Evolutionary conservation across 129 eudicot species (phyloP), one percentile per base, ranked within the genome.

Genomic region (Gnaphalium uliginosum): DNA sequence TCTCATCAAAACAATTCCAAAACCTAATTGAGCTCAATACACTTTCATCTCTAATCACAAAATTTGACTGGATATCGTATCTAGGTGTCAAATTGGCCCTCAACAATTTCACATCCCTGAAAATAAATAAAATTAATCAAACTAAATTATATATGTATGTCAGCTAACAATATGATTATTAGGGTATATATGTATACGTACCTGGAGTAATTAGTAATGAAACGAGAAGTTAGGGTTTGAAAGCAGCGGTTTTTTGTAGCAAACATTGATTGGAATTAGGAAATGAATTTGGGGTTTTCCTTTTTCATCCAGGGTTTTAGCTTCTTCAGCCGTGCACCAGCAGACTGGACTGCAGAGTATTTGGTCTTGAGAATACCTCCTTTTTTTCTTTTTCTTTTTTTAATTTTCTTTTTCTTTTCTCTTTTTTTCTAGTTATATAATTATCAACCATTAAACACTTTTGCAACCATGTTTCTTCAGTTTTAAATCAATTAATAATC

Each of bases 101-200:
- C 58, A 61, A 70, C 74, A 66, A 25, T 70, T 76, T 71, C 78
- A 56, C 83, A 82, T 85, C 81, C 84, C 96, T 87, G 78, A 41
- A 77, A 72, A 19, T 19, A 18, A 62, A 25, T 17, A 15, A 53
- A 57, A 23, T 77, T 30, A n/a, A 72, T 71, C 22, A 35, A 68
- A 17, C 76, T 32, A 51, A 66, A 8, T 57, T 46, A 46, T 14
- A 46, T 4, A 46, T 14, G 1, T 6, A 29, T 30, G 19, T 39
- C 4, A 25, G 68, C 2, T 14, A 7, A 8, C 13, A 4, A 5
- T 56, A 56, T 56, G 14, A 2, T 13, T 2, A 26, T 0, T 5
- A 54, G 24, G 60, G 25, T 10, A 21, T 56, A 21, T 3, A 62
- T 24, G 10, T 24, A 23, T 19, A 79, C 11, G 35, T n/a, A 27